These are phyloP conservation scores for Bipolaris bicolor DNA, from an alignment of 2,329 filamentous ascomycete species.

Conservation along the genomic window DNA sequence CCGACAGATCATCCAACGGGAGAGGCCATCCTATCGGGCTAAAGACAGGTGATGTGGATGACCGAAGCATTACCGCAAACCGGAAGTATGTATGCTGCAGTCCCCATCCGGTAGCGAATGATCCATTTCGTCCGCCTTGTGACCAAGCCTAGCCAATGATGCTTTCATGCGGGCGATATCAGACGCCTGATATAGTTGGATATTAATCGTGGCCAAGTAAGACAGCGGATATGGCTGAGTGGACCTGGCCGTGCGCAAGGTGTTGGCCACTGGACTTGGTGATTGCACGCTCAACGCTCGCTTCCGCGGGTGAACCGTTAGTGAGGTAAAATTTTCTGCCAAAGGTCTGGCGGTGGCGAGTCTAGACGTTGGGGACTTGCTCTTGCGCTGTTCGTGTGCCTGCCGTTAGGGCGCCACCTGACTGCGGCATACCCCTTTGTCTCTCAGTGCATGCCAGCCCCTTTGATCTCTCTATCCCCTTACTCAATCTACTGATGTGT, in stretches of 20 bases:
- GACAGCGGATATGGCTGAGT: slow-evolving; percentile 7
- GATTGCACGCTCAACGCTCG: slow-evolving; percentile 6
- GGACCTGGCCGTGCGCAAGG: slow-evolving; percentile 6
- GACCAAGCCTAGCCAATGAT: slow-evolving; percentile 9
- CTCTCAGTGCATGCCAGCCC: not conserved
- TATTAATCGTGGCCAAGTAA: slow-evolving; percentile 14
- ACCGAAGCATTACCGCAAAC: slow-evolving; percentile 11
- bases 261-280: slow-evolving; percentile 6
- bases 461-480: not conserved
- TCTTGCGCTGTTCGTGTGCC: not conserved
- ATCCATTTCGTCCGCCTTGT: slow-evolving; percentile 11
- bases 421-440: not conserved
- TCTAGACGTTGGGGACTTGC: not conserved
- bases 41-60: slow-evolving; percentile 5
- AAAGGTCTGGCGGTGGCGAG: not conserved
- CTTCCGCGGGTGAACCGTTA: slow-evolving; percentile 1
- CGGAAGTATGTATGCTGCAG: slow-evolving; percentile 2
- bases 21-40: not conserved
- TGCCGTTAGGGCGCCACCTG: not conserved
- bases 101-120: slow-evolving; percentile 15
- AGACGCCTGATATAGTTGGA: slow-evolving; percentile 6
- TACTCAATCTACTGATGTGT: not conserved
- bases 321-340: slow-evolving; percentile 1
- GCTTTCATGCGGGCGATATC: slow-evolving; percentile 13
- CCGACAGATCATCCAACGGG: not conserved